Evolutionary conservation across 2,329 filamentous ascomycete genomes (phyloP).

Genomic region (Fusarium succisae): DNA sequence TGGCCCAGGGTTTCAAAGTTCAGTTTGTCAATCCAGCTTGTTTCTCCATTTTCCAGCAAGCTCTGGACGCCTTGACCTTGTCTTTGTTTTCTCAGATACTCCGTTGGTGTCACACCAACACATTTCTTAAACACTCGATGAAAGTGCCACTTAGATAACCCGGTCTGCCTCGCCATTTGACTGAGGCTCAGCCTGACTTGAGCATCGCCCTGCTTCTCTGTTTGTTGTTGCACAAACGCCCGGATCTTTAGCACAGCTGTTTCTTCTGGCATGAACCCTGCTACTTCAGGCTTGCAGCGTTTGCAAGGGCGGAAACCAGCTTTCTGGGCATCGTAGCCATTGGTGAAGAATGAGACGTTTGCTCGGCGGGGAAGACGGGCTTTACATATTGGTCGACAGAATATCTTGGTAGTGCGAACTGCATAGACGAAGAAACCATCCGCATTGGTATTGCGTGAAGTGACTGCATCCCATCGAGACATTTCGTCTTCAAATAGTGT

Average conservation of each 20-base stretch:
- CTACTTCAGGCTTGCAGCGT: constrained; percentile 59
- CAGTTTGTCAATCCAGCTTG: constrained; percentile 20
- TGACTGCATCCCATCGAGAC: constrained; percentile 50
- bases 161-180: constrained; percentile 59
- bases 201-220: constrained; percentile 21
- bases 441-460: constrained; percentile 47
- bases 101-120: constrained; percentile 58
- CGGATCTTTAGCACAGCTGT: constrained; percentile 54
- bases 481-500: constrained; percentile 44
- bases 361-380: constrained; percentile 68
- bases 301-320: constrained; percentile 67
- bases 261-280: constrained; percentile 54
- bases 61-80: not conserved
- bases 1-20: constrained; percentile 3
- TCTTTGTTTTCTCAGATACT: constrained; percentile 44
- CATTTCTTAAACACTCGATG: constrained; percentile 67
- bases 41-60: not conserved
- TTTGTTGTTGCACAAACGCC: constrained; percentile 45
- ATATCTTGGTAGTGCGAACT: constrained; percentile 58
- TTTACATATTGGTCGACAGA: constrained; percentile 69
- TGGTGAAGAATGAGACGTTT: constrained; percentile 66
- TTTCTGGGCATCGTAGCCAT: constrained; percentile 53
- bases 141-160: constrained; percentile 66
- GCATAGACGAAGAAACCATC: constrained; percentile 56
- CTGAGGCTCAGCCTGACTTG: constrained; percentile 49